Evolutionary conservation across 2,329 filamentous ascomycete species (phyloP).

Genomic region (Pestalotiopsis sp.): DNA sequence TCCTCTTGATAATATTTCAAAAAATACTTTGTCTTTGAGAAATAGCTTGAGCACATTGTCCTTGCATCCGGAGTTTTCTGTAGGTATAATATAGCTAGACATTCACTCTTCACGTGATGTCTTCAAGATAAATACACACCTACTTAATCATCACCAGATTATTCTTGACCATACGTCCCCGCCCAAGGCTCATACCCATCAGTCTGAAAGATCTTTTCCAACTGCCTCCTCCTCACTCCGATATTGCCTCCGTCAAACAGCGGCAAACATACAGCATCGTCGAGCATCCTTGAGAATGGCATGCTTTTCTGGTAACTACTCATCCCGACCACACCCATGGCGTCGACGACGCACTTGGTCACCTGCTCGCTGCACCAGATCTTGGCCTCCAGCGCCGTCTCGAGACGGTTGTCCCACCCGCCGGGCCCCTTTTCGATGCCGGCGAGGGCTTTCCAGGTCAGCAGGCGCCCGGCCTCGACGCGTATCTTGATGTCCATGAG

Average conservation of each 20-base stretch:
- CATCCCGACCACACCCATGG: conserved; percentile 56
- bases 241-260: conserved; percentile 59
- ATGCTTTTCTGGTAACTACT: conserved; percentile 43
- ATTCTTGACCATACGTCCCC: conserved; percentile 24
- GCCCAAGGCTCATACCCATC: not conserved
- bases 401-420: conserved; percentile 41
- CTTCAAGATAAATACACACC: too few species aligned
- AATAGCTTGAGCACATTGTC: too few species aligned
- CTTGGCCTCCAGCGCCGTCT: conserved; percentile 53
- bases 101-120: too few species aligned
- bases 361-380: conserved; percentile 53
- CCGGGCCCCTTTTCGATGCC: conserved; percentile 44
- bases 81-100: too few species aligned
- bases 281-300: conserved; percentile 46
- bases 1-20: too few species aligned
- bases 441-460: conserved; percentile 56
- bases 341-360: conserved; percentile 50
- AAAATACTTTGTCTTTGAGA: too few species aligned
- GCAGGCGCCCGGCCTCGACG: conserved; percentile 48
- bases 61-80: too few species aligned
- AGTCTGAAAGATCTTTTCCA: conserved; percentile 37
- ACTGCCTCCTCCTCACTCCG: conserved; percentile 50
- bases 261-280: conserved; percentile 48
- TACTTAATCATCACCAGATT: too few species aligned
- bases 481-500: conserved; percentile 55